Evolutionary conservation across 345 rosid genomes (phyloP), one percentile per base, ranked within the genome.

Genomic region (Eucalyptus sideroxylon): DNA sequence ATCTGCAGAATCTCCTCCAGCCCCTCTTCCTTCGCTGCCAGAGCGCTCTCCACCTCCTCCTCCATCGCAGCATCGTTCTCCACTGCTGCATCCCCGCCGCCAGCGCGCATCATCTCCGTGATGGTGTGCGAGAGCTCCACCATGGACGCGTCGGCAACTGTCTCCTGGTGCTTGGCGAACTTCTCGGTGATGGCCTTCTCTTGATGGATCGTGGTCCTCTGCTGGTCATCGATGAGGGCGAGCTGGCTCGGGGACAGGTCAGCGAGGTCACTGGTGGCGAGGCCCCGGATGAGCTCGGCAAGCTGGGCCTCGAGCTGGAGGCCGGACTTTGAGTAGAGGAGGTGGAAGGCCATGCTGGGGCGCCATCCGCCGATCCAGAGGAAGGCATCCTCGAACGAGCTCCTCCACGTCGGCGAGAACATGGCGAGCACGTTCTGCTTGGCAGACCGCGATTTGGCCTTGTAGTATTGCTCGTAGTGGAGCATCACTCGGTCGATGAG

Each of bases 301-400:
- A 94, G 86, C 15, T 88, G 89, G 37, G 91, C 90, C 85, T 93
- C 93, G 6, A 94, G 88, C 65, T 94, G 95, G 50, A 91, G 44
- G n/a, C 95, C 93, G 10, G 94, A 92, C 65, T 92, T 91, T 15
- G 94, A 94, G 92, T 93, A 93, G 86, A 95, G 92, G 88, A 95
- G 89, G 90, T 94, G 95, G 87, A 94, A 93, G 45, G 95, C 94
- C 92, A 87, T 91, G 90, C 88, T 89, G 17, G 95, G 95, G 34
- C 94, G 89, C 96, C 96, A 95, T n/a, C 93, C 95, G 0, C 93
- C 94, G 13, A 93, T 92, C 95, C 96, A 95, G 7, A 93, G 92
- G 82, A 94, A 93, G 11, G 94, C 93, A 9, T 90, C 91, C 92
- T 95, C 95, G 3, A 95, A 90, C 6, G 87, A 69, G 89, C 92